phyloP scores from a whole-genome alignment of 139 green algal genomes.

The Tetradesmus obliquus region DNA sequence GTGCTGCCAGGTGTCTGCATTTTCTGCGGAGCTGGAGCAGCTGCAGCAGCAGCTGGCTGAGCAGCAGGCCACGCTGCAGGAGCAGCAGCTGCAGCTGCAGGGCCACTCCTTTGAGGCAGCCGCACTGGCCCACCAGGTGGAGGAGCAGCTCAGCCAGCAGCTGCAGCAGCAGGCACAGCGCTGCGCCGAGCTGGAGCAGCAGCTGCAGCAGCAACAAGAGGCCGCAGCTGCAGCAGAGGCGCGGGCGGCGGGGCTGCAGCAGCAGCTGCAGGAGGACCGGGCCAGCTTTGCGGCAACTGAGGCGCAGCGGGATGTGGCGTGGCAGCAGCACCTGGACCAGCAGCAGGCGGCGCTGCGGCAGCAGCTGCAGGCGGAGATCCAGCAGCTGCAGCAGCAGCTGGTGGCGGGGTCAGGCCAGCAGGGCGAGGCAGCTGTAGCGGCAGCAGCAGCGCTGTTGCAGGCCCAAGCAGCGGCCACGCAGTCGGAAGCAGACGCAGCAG shows the following conservation, averaged over 20 bases:
- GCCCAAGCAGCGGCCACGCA: neutral
- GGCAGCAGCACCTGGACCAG: slow-evolving; percentile 35
- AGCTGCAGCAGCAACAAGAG: slow-evolving; percentile 9
- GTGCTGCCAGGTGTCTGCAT: neutral
- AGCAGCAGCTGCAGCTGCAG: slow-evolving; percentile 5
- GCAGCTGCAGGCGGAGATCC: neutral
- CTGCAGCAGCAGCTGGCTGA: slow-evolving; percentile 10
- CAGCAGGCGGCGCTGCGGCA: neutral
- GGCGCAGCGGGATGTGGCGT: slow-evolving; percentile 11
- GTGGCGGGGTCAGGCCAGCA: neutral
- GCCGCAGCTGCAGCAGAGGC: neutral
- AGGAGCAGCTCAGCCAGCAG: neutral
- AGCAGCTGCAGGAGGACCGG: slow-evolving; percentile 33
- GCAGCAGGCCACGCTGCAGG: neutral
- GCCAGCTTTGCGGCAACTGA: slow-evolving; percentile 26
- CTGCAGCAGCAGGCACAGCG: slow-evolving; percentile 18
- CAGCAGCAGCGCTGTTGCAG: neutral
- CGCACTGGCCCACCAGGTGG: neutral
- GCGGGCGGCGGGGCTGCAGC: slow-evolving; percentile 12
- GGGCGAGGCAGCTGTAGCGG: neutral
- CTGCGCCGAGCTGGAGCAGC: neutral
- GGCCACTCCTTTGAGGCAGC: neutral
- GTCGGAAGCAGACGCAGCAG: neutral
- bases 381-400: neutral
- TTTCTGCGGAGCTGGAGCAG: neutral